Evolutionary conservation across 257 asterid species (phyloP).

Genomic region (Solanum pimpinellifolium): DNA sequence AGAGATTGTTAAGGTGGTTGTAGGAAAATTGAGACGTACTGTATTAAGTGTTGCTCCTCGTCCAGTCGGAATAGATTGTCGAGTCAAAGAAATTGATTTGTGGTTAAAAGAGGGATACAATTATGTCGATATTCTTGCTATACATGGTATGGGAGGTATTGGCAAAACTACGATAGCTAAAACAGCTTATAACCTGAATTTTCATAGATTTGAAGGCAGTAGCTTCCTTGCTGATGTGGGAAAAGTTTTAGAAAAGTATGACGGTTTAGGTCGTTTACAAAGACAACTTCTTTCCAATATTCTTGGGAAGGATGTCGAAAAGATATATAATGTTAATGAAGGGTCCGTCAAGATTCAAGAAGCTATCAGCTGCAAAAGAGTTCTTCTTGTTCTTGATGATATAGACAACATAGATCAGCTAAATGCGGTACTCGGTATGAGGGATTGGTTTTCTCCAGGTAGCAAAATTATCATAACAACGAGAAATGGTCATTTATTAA

Average conservation of each 20-base stretch:
- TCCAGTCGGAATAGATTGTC: slow-evolving; percentile 1
- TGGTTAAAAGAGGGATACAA: background rate
- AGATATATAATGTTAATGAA: background rate
- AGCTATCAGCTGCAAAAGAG: background rate
- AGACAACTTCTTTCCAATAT: slow-evolving; percentile 1
- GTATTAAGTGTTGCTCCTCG: background rate
- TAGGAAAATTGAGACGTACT: background rate
- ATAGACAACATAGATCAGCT: slow-evolving; percentile 1
- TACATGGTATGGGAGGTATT: slow-evolving; percentile 6
- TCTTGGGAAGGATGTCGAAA: background rate
- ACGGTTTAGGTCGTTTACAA: slow-evolving; percentile 5
- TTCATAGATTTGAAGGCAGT: background rate
- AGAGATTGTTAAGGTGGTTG: background rate
- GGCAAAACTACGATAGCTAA: slow-evolving; percentile 8
- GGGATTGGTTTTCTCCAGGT: slow-evolving; percentile 1
- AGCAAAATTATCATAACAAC: slow-evolving; percentile 9
- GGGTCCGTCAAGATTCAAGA: background rate
- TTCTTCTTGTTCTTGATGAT: slow-evolving; percentile 3
- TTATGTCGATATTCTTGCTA: background rate
- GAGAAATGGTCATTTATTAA: background rate
- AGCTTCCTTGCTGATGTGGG: slow-evolving; percentile 4
- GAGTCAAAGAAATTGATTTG: background rate
- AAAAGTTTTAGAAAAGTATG: background rate
- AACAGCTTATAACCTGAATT: background rate
- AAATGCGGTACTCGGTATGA: background rate